These are phyloP conservation scores for Epichloe aotearoae DNA, from an alignment of 2,329 filamentous ascomycete species.

Conservation along the genomic window DNA sequence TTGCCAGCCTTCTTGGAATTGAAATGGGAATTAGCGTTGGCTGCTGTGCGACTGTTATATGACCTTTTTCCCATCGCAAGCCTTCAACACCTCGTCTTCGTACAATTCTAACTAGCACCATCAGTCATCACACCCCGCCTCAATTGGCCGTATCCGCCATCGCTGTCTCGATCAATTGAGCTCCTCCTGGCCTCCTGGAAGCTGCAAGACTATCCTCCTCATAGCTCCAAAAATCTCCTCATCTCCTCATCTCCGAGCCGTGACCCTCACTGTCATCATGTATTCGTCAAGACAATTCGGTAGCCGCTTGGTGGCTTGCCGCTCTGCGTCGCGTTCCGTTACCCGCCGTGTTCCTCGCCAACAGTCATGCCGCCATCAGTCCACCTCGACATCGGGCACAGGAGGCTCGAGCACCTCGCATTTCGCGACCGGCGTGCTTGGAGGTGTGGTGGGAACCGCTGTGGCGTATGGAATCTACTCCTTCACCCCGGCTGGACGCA, in stretches of 20 bases:
- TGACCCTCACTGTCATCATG: conserved; percentile 13
- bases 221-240: not conserved
- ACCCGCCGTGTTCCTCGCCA: conserved; percentile 13
- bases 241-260: not conserved
- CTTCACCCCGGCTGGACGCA: conserved; percentile 29
- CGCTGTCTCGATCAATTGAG: not conserved
- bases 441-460: conserved; percentile 29
- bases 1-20: not conserved
- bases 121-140: not conserved
- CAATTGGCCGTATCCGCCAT: not conserved
- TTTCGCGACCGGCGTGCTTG: conserved; percentile 27
- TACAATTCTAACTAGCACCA: not conserved
- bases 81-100: no score
- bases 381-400: conserved; percentile 18
- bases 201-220: no score
- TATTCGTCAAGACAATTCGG: conserved; percentile 17
- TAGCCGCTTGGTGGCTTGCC: conserved; percentile 11
- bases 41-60: not conserved
- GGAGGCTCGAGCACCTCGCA: conserved; percentile 17
- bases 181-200: not conserved
- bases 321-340: conserved; percentile 14
- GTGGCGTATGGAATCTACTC: conserved; percentile 31
- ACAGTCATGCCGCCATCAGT: conserved; percentile 26
- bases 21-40: not conserved
- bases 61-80: no score